Evolutionary conservation across 768 basidiomycete genomes (phyloP), one percentile per base, ranked within the genome.

Genomic region (Imleria badia): DNA sequence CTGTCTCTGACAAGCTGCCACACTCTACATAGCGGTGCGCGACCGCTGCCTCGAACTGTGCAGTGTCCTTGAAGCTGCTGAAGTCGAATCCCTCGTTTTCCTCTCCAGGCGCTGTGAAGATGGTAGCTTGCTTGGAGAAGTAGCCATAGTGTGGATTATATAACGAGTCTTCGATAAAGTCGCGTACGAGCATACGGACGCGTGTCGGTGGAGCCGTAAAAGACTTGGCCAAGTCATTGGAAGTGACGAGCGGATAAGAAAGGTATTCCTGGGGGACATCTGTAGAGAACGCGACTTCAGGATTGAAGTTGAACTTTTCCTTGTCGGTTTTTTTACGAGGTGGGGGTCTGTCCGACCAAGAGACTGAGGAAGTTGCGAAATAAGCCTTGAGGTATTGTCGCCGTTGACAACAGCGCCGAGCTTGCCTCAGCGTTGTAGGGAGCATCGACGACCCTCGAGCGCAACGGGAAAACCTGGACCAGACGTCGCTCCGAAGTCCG

Each of bases 91-190:
- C 69, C 11, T 71, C 69, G n/a, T 71, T 60, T 43, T 71, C 69
- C n/a, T 71, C 71, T 20, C 61, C 61, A 15, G 82, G 75, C 2
- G 83, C 76, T 36, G 85, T 85, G 69, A 97, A 92, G 59, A 99
- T 98, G 42, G 85, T 88, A 2, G 91, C 96, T 65, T 94, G 89
- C 63, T 89, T 89, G 30, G 93, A 85, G 70, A 99, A 98, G 74
- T 99, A 99, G 35, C 97, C 97, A 67, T 99, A 98, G 71, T 95
- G 75, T 5, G 94, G 95, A 70, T 99, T 98, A 76, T 99, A 99
- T 35, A 99, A 73, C 9, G 91, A 87, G 68, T 99, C 97, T 66
- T 98, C 94, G 56, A 99, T 94, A 68, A 89, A 99, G 74, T 99
- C 96, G 60, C 97, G 85, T 43, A 87, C 86, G 34, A 98, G 85